Conservation (phyloP, 2,329 filamentous ascomycete species). For the Dothistroma septosporum region DNA sequence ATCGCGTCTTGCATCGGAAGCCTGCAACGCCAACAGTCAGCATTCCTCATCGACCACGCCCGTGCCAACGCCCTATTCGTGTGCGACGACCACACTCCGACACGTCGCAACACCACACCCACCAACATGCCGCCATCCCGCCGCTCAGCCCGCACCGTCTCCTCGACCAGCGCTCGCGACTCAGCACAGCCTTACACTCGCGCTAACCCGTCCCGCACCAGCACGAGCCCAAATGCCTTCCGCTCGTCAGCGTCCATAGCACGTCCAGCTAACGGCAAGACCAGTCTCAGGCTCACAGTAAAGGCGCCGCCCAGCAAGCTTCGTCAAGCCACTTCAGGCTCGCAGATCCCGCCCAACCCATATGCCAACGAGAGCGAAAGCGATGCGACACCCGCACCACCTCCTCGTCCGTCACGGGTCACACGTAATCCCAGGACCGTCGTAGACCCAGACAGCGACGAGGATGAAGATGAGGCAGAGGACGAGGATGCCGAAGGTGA, state of each 20-base stretch:
- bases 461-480: slow-evolving; percentile 31
- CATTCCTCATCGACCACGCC: slow-evolving; percentile 4
- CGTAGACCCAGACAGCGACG: slow-evolving; percentile 35
- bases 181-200: slow-evolving; percentile 25
- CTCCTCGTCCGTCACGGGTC: slow-evolving; percentile 27
- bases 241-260: slow-evolving; percentile 30
- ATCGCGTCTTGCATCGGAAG: neutral
- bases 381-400: slow-evolving; percentile 33
- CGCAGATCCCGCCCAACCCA: slow-evolving; percentile 31
- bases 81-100: slow-evolving; percentile 1
- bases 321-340: slow-evolving; percentile 43
- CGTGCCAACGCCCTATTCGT: neutral
- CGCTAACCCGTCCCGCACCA: slow-evolving; percentile 25
- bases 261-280: slow-evolving; percentile 41
- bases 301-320: slow-evolving; percentile 49
- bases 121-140: slow-evolving; percentile 33
- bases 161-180: slow-evolving; percentile 18
- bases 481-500: slow-evolving; percentile 29
- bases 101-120: neutral
- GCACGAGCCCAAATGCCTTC: slow-evolving; percentile 15
- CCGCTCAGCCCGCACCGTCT: slow-evolving; percentile 30
- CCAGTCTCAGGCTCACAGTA: slow-evolving; percentile 48
- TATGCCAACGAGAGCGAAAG: slow-evolving; percentile 32
- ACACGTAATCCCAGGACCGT: slow-evolving; percentile 35
- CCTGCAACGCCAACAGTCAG: neutral